Conservation (phyloP, 352 stramenopile genomes). For the Phytophthora vignae region DNA sequence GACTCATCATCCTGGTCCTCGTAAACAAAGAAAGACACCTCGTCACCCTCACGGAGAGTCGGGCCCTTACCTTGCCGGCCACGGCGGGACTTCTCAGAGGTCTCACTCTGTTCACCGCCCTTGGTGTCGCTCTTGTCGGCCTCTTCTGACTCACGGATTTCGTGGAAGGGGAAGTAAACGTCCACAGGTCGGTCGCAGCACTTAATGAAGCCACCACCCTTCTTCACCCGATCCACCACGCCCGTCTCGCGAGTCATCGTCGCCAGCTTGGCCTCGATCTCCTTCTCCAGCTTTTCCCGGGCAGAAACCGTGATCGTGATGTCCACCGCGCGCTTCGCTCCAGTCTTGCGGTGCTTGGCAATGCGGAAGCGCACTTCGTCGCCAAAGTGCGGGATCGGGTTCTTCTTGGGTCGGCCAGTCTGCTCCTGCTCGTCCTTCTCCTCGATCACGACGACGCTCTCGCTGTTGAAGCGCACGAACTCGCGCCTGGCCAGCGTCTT, state of each 20-base stretch:
- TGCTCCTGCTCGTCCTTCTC: constrained; percentile 31
- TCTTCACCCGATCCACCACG: constrained; percentile 68
- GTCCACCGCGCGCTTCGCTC: constrained; percentile 70
- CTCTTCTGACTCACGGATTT: constrained; percentile 51
- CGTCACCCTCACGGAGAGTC: constrained; percentile 64
- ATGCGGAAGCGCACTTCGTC: constrained; percentile 82
- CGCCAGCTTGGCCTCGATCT: constrained; percentile 71
- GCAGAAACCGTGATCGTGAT: constrained; percentile 66
- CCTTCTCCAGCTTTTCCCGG: constrained; percentile 68
- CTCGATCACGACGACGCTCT: constrained; percentile 43
- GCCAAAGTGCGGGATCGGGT: constrained; percentile 56
- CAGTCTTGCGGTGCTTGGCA: constrained; percentile 73
- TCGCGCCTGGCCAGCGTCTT: constrained; percentile 35
- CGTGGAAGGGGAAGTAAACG: constrained; percentile 77
- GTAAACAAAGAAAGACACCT: constrained; percentile 85
- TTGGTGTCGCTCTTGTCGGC: constrained; percentile 35
- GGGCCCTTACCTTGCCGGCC: constrained; percentile 24
- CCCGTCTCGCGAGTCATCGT: constrained; percentile 66
- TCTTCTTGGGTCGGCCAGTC: constrained; percentile 17
- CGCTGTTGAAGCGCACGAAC: constrained; percentile 63
- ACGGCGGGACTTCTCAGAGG: constrained; percentile 15
- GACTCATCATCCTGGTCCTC: constrained; percentile 68
- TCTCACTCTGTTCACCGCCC: constrained; percentile 16
- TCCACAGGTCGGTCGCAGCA: constrained; percentile 75
- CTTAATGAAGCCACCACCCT: constrained; percentile 73